Evolutionary conservation across 2,329 filamentous ascomycete species (phyloP).

Genomic region (Fusarium clavum): DNA sequence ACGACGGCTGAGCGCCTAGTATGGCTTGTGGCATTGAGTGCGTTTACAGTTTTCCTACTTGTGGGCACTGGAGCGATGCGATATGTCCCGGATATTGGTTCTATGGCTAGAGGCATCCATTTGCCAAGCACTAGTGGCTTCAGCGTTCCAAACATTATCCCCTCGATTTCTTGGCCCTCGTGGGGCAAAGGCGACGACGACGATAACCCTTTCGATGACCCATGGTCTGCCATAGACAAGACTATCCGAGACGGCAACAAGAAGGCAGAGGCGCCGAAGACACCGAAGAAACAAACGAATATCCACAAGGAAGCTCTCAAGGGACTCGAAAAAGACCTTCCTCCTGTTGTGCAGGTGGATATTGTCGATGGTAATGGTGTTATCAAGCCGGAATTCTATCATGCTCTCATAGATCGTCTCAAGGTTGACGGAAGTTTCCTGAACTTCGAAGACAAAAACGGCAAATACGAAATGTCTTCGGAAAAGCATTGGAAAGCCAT

Average conservation of each 20-base stretch:
- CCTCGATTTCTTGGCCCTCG: conserved; percentile 46
- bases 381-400: conserved; percentile 73
- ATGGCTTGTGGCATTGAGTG: background rate
- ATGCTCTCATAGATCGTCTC: conserved; percentile 69
- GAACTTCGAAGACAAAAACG: conserved; percentile 56
- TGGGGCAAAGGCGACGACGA: conserved; percentile 33
- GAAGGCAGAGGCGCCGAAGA: conserved; percentile 47
- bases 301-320: conserved; percentile 55
- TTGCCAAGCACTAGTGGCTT: conserved; percentile 31
- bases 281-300: conserved; percentile 37
- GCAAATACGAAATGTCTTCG: conserved; percentile 55
- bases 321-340: conserved; percentile 63
- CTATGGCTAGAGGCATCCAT: conserved; percentile 7
- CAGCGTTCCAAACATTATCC: conserved; percentile 42
- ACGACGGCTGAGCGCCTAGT: background rate
- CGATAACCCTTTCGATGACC: conserved; percentile 15
- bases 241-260: conserved; percentile 44
- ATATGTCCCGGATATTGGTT: conserved; percentile 4
- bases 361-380: conserved; percentile 63
- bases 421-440: conserved; percentile 60
- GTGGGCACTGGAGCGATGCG: background rate
- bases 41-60: conserved; percentile 11
- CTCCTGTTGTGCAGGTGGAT: conserved; percentile 67
- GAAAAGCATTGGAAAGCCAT: conserved; percentile 62
- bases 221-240: conserved; percentile 22